These are phyloP conservation scores for Fusarium domesticum DNA, from an alignment of 2,329 filamentous ascomycete genomes.

Conservation along the genomic window DNA sequence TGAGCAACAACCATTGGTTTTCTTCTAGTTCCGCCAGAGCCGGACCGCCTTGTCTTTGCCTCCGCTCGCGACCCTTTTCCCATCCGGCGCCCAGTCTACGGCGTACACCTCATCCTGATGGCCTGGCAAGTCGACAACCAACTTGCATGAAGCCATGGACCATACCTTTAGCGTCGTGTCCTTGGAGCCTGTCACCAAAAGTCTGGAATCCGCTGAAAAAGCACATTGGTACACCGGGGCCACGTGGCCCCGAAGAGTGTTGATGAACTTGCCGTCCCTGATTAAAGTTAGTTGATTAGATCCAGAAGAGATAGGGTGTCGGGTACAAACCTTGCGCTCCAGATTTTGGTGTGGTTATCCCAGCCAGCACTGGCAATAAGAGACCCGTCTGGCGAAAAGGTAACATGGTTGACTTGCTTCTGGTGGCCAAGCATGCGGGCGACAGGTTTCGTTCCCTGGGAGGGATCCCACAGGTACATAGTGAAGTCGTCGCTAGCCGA, in stretches of 20 bases:
- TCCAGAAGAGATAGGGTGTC: background rate
- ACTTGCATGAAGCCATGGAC: slow-evolving; percentile 82
- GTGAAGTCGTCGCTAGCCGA: slow-evolving; percentile 95
- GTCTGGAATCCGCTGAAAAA: slow-evolving; percentile 88
- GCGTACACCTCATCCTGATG: slow-evolving; percentile 93
- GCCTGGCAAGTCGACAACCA: slow-evolving; percentile 77
- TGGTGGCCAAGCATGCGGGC: slow-evolving; percentile 91
- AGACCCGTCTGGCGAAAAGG: slow-evolving; percentile 85
- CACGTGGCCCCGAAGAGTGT: slow-evolving; percentile 82
- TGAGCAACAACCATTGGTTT: slow-evolving; percentile 15
- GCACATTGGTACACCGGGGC: slow-evolving; percentile 89
- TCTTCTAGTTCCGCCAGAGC: slow-evolving; percentile 59
- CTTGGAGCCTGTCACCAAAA: slow-evolving; percentile 83
- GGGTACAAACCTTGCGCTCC: slow-evolving; percentile 66
- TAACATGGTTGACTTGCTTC: slow-evolving; percentile 94
- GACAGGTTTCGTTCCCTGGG: slow-evolving; percentile 74
- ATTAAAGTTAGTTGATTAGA: slow-evolving; percentile 14
- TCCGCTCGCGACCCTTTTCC: slow-evolving; percentile 82
- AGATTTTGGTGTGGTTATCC: slow-evolving; percentile 93
- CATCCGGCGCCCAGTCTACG: slow-evolving; percentile 92
- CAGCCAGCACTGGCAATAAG: slow-evolving; percentile 86
- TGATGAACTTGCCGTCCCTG: slow-evolving; percentile 72
- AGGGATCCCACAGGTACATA: slow-evolving; percentile 92
- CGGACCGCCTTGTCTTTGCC: slow-evolving; percentile 84
- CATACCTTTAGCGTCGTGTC: slow-evolving; percentile 94